phyloP scores from a whole-genome alignment of 2,329 filamentous ascomycete genomes.

The Apiospora koreana region DNA sequence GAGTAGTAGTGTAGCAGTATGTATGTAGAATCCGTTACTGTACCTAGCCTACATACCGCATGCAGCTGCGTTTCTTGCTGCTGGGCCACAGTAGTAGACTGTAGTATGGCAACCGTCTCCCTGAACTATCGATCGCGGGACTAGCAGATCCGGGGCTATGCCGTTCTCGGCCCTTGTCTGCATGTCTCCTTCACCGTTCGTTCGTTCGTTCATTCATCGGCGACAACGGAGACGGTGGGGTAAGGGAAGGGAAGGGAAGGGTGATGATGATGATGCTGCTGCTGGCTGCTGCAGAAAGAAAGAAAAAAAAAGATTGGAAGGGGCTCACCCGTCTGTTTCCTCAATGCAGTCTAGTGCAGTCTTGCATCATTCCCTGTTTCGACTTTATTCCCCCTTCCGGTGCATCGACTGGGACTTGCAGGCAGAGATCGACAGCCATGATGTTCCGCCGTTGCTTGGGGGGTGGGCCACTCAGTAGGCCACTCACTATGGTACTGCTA shows the following conservation, averaged over 20 bases:
- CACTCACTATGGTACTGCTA: too few species aligned
- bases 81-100: not conserved
- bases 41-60: too few species aligned
- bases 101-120: not conserved
- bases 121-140: not conserved
- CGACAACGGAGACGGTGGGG: constrained; percentile 4
- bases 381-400: not conserved
- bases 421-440: not conserved
- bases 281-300: too few species aligned
- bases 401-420: not conserved
- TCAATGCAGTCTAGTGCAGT: not conserved
- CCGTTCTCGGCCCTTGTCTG: not conserved
- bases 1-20: too few species aligned
- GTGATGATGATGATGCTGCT: not conserved
- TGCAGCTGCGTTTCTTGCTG: not conserved
- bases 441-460: not conserved
- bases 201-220: too few species aligned
- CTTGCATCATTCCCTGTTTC: constrained; percentile 4
- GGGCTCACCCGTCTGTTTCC: not conserved
- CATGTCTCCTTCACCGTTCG: not conserved
- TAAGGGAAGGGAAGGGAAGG: not conserved
- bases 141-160: constrained; percentile 1
- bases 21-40: too few species aligned
- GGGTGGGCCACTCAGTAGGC: not conserved
- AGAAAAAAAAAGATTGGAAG: not conserved